Evolutionary conservation across 2,329 filamentous ascomycete genomes (phyloP).

Genomic region (Cytospora chrysosperma): DNA sequence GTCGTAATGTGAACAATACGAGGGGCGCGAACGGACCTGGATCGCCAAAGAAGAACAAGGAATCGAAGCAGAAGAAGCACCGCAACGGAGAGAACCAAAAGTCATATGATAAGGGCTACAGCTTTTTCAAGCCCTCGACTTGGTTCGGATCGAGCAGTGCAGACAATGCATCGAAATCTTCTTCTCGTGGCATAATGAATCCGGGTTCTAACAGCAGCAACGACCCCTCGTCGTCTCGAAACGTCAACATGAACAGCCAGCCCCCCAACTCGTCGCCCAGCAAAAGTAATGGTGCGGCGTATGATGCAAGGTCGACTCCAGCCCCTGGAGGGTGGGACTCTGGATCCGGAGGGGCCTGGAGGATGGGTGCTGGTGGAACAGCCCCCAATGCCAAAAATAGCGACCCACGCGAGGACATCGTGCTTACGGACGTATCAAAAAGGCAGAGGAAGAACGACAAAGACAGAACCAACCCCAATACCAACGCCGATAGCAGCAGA

Average conservation of each 20-base stretch:
- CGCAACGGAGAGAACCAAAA: conserved; percentile 12
- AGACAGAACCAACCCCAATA: not conserved
- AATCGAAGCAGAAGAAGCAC: conserved; percentile 9
- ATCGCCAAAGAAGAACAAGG: conserved; percentile 16
- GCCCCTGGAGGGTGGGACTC: not conserved
- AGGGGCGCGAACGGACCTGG: conserved; percentile 2
- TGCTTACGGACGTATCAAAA: conserved; percentile 10
- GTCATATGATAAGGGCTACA: conserved; percentile 17
- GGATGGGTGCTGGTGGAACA: conserved; percentile 3
- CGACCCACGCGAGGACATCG: conserved; percentile 10
- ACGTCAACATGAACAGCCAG: conserved; percentile 11
- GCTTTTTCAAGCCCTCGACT: conserved; percentile 18
- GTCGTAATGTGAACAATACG: conserved; percentile 3
- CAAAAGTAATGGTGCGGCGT: not conserved
- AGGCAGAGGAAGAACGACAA: conserved; percentile 3
- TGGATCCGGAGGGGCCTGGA: conserved; percentile 13
- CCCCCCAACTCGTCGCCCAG: conserved; percentile 13
- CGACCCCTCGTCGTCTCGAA: conserved; percentile 6
- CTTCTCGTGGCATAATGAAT: conserved; percentile 8
- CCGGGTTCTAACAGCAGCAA: conserved; percentile 5
- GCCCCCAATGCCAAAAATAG: conserved; percentile 15
- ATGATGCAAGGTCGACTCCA: not conserved
- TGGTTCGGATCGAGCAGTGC: conserved; percentile 1
- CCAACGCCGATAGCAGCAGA: not conserved
- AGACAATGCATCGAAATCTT: not conserved